These are phyloP conservation scores for Evernia prunastri DNA, from an alignment of 495 filamentous ascomycete genomes.

Conservation along the genomic window DNA sequence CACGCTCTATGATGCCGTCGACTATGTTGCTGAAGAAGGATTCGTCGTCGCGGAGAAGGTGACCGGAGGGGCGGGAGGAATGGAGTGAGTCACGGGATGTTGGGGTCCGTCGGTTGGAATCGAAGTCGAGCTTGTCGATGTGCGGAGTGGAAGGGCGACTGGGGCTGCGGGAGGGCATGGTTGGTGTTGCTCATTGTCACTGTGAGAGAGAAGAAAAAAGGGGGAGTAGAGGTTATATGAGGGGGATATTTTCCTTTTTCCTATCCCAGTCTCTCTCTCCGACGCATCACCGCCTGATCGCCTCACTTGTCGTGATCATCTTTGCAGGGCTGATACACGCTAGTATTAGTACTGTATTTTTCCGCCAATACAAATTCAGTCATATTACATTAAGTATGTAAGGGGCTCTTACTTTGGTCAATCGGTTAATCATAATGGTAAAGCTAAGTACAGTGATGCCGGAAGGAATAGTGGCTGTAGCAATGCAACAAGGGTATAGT, in stretches of 20 bases:
- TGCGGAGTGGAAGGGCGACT: constrained; percentile 71
- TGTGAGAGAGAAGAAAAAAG: neutral
- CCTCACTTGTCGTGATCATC: neutral
- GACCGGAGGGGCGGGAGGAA: constrained; percentile 22
- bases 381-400: too few species aligned
- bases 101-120: constrained; percentile 40
- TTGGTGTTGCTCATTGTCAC: constrained; percentile 20
- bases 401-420: too few species aligned
- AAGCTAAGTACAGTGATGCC: neutral
- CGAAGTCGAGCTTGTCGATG: constrained; percentile 60
- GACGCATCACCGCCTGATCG: neutral
- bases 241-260: neutral
- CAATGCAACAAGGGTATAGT: constrained; percentile 9
- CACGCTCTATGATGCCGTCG: constrained; percentile 52
- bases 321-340: neutral
- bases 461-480: neutral
- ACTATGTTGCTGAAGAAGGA: constrained; percentile 56
- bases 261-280: neutral
- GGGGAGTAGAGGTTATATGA: neutral
- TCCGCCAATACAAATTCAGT: too few species aligned
- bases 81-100: constrained; percentile 31
- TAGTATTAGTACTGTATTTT: neutral
- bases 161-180: constrained; percentile 24
- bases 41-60: constrained; percentile 41
- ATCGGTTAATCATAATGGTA: neutral